phyloP scores from a whole-genome alignment of 495 filamentous ascomycete genomes.

The Neurospora sp. region DNA sequence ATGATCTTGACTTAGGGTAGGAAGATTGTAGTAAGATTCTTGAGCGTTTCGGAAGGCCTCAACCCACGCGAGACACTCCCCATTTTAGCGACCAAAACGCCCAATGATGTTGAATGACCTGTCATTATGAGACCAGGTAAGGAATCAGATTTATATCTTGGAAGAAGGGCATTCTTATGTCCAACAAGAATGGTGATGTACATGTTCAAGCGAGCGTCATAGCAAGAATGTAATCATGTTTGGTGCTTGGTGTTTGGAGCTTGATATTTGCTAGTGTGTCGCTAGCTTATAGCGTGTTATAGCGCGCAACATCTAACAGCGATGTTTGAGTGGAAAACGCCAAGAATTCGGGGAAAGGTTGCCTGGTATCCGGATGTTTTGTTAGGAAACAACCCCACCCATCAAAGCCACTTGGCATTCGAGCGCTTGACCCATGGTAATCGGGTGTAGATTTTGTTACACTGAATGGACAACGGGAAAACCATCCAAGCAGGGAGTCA shows the following conservation, averaged over 20 bases:
- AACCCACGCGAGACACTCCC: neutral
- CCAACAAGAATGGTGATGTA: neutral
- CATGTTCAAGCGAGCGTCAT: neutral
- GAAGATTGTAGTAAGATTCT: neutral
- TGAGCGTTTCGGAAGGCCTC: neutral
- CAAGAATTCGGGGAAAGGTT: neutral
- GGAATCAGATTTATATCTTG: rapidly evolving
- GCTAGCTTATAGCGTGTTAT: neutral
- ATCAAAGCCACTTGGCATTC: neutral
- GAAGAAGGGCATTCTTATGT: neutral
- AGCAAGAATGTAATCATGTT: neutral
- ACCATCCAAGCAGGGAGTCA: neutral
- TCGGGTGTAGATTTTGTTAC: too few species aligned
- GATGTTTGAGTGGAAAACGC: neutral
- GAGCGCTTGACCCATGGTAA: neutral
- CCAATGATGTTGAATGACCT: too few species aligned
- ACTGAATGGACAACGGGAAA: too few species aligned
- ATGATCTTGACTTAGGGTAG: neutral
- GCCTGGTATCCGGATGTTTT: neutral
- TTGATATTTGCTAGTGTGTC: neutral
- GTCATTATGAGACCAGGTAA: rapidly evolving
- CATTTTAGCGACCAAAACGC: neutral
- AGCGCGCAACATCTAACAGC: neutral
- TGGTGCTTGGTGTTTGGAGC: neutral
- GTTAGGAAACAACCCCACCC: neutral